Base-by-base conservation (phyloP, 176 grass and related monocot genomes). In the Triticum timopheevii region DNA sequence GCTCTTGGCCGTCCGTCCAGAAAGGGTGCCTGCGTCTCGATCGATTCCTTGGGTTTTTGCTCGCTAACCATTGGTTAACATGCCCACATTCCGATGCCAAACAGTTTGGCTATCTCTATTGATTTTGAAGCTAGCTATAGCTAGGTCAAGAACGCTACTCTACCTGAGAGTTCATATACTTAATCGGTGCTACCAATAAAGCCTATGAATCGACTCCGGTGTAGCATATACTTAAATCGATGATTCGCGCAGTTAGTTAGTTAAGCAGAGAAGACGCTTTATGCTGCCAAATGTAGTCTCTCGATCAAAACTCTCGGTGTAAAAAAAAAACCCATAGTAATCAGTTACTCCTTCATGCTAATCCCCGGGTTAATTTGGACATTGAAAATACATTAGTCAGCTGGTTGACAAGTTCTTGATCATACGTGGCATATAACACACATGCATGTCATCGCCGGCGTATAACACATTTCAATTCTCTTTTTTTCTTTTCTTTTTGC, bases 241-340 rank as follows among this genome's bases (percentile, higher is more conserved):
- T 0, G 22, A 69, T 71, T 44, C 42, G 13, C 15, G 45, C 12
- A 4, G 44, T 47, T 47, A 0, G 38, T 40, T 40, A 10, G 38
- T 40, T 40, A 40, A 40, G 8, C 38, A 40, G 38, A 40, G 38
- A 2, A 58, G 42, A 83, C 35, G 50, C 70, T 82, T 45, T 27
- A 70, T 70, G 64, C 76, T 65, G 88, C 79, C 79, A 82, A 78
- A 33, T 78, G 88, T 54, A 9, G 15, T 39, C 24, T 50, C 3
- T 28, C 4, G 39, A 42, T 10, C 4, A 10, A 3, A 38, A 24
- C 17, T 13, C 17, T 20, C 25, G 44, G 30, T 20, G 42, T 49
- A 54, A 33, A 16, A 8, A 65, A 65, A 1, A 11, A 44, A 10
- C 2, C 9, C 0, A 30, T 30, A 35, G 52, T 4, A 56, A 56